Evolutionary conservation across 2,329 filamentous ascomycete species (phyloP).

Genomic region (Septoria linicola): DNA sequence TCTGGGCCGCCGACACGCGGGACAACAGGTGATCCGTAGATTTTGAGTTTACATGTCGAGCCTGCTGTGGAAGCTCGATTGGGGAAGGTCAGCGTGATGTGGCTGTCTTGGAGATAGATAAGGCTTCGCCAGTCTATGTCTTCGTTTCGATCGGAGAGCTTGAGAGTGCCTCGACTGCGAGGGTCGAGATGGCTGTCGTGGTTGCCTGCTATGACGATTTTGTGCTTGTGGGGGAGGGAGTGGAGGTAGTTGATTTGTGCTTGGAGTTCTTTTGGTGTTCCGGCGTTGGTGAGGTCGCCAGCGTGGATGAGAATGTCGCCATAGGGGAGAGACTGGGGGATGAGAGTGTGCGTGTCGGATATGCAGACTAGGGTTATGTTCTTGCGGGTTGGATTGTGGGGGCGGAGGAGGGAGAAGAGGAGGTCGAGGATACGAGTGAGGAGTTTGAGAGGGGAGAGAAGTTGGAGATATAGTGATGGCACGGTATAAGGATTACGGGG

Average conservation of each 20-base stretch:
- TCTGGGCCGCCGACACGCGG: constrained; percentile 69
- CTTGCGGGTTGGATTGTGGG: constrained; percentile 55
- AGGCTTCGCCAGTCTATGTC: constrained; percentile 67
- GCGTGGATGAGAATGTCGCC: constrained; percentile 89
- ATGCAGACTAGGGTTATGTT: constrained; percentile 78
- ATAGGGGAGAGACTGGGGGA: constrained; percentile 57
- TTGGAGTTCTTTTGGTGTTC: constrained; percentile 72
- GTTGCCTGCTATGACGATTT: constrained; percentile 82
- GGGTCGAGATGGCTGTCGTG: constrained; percentile 85
- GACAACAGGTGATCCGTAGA: constrained; percentile 76
- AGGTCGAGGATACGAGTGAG: constrained; percentile 42
- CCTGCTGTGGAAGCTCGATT: constrained; percentile 26
- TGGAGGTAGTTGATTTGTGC: constrained; percentile 80
- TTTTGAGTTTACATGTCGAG: constrained; percentile 58
- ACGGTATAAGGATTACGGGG: constrained; percentile 27
- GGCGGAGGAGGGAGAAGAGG: constrained; percentile 65
- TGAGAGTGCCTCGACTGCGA: constrained; percentile 54
- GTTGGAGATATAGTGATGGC: constrained; percentile 27
- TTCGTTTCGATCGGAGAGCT: constrained; percentile 51
- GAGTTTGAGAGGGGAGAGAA: constrained; percentile 41
- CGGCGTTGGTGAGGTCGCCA: constrained; percentile 76
- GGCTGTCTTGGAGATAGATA: constrained; percentile 71
- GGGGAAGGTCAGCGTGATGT: constrained; percentile 62
- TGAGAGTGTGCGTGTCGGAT: constrained; percentile 79
- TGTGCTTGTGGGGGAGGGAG: constrained; percentile 70